A percentile compares a stretch with the other conserved stretches of the same genome.
phyloP scores from a whole-genome alignment of 768 basidiomycete genomes.

The button mushroom (Agaricus bisporus) region DNA sequence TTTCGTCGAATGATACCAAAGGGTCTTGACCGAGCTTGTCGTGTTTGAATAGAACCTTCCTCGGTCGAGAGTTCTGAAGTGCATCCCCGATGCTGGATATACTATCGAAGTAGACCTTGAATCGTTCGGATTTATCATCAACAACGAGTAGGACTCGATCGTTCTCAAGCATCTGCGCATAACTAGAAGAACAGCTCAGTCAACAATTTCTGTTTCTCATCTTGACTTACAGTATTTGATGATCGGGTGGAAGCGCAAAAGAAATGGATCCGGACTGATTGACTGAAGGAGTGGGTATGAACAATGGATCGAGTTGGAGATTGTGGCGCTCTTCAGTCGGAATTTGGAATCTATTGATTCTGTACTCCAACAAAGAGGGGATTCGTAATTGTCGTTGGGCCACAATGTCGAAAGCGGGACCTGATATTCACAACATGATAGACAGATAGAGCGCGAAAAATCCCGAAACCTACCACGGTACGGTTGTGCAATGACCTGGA shows the following conservation, averaged over 20 bases:
- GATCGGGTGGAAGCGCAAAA: conserved; percentile 19
- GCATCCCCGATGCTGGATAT: conserved; percentile 24
- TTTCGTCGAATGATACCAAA: conserved; percentile 47
- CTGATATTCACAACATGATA: neutral
- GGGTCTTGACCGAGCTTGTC: conserved; percentile 37
- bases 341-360: conserved; percentile 24
- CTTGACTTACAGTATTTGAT: conserved; percentile 26
- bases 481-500: neutral
- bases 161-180: conserved; percentile 33
- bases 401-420: neutral
- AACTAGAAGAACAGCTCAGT: conserved; percentile 13
- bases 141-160: conserved; percentile 37
- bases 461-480: neutral
- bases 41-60: conserved; percentile 32
- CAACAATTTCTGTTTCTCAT: neutral
- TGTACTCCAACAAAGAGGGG: conserved; percentile 22
- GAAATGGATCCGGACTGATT: conserved; percentile 17
- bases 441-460: neutral
- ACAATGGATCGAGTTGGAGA: conserved; percentile 25
- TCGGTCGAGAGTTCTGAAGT: conserved; percentile 16
- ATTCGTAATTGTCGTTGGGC: conserved; percentile 10
- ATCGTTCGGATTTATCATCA: conserved; percentile 24
- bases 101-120: conserved; percentile 34
- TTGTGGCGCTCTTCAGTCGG: conserved; percentile 29
- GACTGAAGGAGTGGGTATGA: conserved; percentile 26